phyloP scores from a whole-genome alignment of 192 early-diverging fungal species.

The Backusella macrospora region DNA sequence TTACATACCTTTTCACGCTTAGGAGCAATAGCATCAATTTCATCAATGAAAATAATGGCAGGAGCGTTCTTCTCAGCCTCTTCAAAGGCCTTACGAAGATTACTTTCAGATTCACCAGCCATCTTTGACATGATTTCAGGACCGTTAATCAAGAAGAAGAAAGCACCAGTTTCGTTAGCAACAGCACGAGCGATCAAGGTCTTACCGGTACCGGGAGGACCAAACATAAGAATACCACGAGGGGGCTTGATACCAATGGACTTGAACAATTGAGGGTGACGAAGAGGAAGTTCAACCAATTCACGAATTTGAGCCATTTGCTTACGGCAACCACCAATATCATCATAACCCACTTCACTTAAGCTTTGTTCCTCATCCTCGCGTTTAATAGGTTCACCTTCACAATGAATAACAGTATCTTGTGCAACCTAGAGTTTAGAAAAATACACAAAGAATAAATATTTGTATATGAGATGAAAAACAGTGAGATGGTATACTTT shows the following conservation, averaged over 20 bases:
- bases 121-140: conserved; percentile 99
- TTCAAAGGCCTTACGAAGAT: conserved; percentile 98
- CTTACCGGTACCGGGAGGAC: conserved; percentile 99
- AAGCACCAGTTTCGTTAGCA: conserved; percentile 98
- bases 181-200: conserved; percentile 98
- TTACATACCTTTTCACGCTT: conserved; percentile 71
- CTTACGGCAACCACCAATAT: conserved; percentile 97
- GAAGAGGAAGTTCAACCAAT: conserved; percentile 96
- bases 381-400: conserved; percentile 98
- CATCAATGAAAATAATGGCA: conserved; percentile 97
- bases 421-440: conserved; percentile 73
- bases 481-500: conserved; percentile 38
- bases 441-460: not conserved
- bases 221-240: conserved; percentile 96
- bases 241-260: conserved; percentile 99
- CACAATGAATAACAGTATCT: conserved; percentile 98
- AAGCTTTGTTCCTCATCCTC: conserved; percentile 96
- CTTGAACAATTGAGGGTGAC: conserved; percentile 99
- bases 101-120: conserved; percentile 98
- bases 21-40: conserved; percentile 97
- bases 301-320: conserved; percentile 99
- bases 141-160: conserved; percentile 99
- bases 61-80: conserved; percentile 99
- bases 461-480: not conserved
- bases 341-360: conserved; percentile 96